phyloP scores from a whole-genome alignment of 2,329 filamentous ascomycete species.

The Sporothrix globosa region DNA sequence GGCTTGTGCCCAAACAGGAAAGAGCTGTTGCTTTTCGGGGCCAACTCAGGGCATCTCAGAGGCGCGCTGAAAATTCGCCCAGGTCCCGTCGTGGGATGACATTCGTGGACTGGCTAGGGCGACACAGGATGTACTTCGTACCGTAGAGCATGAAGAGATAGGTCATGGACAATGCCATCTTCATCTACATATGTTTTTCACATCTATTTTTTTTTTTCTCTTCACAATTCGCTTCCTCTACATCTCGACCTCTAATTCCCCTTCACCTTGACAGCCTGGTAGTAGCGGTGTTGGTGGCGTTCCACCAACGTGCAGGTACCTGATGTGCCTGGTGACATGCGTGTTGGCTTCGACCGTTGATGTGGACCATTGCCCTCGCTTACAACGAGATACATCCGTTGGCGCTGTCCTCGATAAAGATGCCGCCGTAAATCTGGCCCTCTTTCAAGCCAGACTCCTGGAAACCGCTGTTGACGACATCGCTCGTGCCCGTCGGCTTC shows the following conservation, averaged over 20 bases:
- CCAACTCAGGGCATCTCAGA: no score
- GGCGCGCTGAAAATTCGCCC: no score
- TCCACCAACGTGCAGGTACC: neutral
- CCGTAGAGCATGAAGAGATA: neutral
- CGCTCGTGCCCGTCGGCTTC: constrained; percentile 56
- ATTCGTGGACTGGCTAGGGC: neutral
- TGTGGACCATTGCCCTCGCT: neutral
- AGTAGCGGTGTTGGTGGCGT: neutral
- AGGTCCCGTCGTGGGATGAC: no score
- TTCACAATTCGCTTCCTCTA: neutral
- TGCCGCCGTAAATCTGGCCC: constrained; percentile 54
- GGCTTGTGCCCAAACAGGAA: constrained; percentile 8
- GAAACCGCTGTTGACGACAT: constrained; percentile 55
- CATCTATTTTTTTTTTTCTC: neutral
- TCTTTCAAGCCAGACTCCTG: constrained; percentile 53
- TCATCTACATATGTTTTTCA: neutral
- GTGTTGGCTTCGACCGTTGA: no score
- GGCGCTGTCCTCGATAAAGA: constrained; percentile 55
- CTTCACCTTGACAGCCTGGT: neutral
- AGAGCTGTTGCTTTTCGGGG: neutral
- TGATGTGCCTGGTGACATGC: neutral
- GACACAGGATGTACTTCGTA: neutral
- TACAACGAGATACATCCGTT: constrained; percentile 49
- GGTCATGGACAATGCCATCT: neutral
- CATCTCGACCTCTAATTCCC: neutral